phyloP scores from a whole-genome alignment of 1,139 yeast species.

The Meyerozyma athensensis region DNA sequence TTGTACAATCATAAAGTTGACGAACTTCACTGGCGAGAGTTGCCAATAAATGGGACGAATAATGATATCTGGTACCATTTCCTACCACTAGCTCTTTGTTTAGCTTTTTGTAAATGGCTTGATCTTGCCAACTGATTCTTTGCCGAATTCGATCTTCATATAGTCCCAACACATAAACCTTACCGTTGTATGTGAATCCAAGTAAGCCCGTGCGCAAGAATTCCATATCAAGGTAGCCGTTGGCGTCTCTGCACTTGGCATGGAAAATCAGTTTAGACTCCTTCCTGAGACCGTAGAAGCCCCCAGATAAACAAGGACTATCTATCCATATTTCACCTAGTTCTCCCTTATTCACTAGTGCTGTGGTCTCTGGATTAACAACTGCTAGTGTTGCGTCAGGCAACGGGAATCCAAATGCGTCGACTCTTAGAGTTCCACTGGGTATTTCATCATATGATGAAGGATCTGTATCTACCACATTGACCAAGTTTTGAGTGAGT shows the following conservation, averaged over 20 bases:
- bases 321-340: slow-evolving; percentile 99
- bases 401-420: slow-evolving; percentile 89
- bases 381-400: slow-evolving; percentile 93
- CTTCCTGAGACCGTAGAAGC: slow-evolving; percentile 67
- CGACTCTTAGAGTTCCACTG: slow-evolving; percentile 59
- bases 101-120: slow-evolving; percentile 31
- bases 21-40: slow-evolving; percentile 81
- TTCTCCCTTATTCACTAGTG: slow-evolving; percentile 63
- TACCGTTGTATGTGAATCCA: slow-evolving; percentile 85
- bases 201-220: slow-evolving; percentile 86
- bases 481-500: slow-evolving; percentile 70
- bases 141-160: slow-evolving; percentile 92
- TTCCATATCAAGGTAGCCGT: slow-evolving; percentile 65
- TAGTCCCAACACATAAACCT: slow-evolving; percentile 80
- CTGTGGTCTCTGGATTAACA: slow-evolving; percentile 85
- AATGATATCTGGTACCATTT: slow-evolving; percentile 59
- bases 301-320: slow-evolving; percentile 82
- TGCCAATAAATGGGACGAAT: slow-evolving; percentile 76
- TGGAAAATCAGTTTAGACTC: slow-evolving; percentile 78
- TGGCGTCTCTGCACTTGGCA: slow-evolving; percentile 71
- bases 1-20: slow-evolving; percentile 83
- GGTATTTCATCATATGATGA: slow-evolving; percentile 50
- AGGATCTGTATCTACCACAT: slow-evolving; percentile 61
- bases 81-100: slow-evolving; percentile 31
- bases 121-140: slow-evolving; percentile 59